Evolutionary conservation across 169 alveolate species (phyloP).

Genomic region (Cryptosporidium baileyi): DNA sequence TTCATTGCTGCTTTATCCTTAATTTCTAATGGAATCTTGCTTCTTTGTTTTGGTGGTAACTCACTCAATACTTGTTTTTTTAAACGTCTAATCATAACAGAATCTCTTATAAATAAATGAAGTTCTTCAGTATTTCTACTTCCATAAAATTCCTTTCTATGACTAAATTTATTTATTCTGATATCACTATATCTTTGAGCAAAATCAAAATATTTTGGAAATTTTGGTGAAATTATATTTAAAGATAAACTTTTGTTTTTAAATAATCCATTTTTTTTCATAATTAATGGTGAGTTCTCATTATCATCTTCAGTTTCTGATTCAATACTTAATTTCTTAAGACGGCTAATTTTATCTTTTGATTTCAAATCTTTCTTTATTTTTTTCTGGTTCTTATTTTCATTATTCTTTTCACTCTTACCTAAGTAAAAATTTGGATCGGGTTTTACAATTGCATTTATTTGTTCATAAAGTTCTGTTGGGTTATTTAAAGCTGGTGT

Average conservation of each 20-base stretch:
- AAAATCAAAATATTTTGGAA: constrained; percentile 79
- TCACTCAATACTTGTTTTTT: constrained; percentile 92
- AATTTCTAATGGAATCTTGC: constrained; percentile 87
- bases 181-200: constrained; percentile 81
- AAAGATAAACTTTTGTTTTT: neutral
- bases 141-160: constrained; percentile 80
- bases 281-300: neutral
- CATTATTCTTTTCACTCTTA: neutral
- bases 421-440: constrained; percentile 7
- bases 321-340: neutral
- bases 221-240: constrained; percentile 73
- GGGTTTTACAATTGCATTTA: constrained; percentile 73
- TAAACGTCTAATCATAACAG: constrained; percentile 93
- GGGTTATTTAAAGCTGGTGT: constrained; percentile 95
- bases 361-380: neutral
- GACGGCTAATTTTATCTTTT: neutral
- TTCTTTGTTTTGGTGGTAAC: constrained; percentile 91
- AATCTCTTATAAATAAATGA: constrained; percentile 80
- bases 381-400: neutral
- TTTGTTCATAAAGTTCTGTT: constrained; percentile 89
- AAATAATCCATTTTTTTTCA: neutral
- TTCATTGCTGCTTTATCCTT: constrained; percentile 38
- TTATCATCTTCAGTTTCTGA: neutral
- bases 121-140: constrained; percentile 84
- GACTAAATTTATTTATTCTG: constrained; percentile 77